Evolutionary conservation across 2,329 filamentous ascomycete genomes (phyloP).

Genomic region (Biscogniauxia sp.): DNA sequence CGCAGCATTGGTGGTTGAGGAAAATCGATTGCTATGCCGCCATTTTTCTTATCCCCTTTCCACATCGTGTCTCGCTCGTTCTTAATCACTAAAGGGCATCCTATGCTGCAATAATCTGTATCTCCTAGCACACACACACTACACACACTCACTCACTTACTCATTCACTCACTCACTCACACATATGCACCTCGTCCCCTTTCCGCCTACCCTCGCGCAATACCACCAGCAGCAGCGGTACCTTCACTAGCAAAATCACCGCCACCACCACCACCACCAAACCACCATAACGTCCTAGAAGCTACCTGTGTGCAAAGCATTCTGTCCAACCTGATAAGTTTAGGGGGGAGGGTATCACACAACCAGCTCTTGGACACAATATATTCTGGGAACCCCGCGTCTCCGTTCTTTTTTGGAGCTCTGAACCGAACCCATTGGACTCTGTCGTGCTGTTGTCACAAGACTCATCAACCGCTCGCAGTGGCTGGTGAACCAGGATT

Average conservation of each 20-base stretch:
- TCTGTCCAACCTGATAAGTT: slow-evolving; percentile 12
- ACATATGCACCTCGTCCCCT: slow-evolving; percentile 14
- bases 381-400: slow-evolving; percentile 21
- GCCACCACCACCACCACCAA: slow-evolving; percentile 15
- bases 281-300: slow-evolving; percentile 9
- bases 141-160: neutral
- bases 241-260: slow-evolving; percentile 24
- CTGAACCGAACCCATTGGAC: slow-evolving; percentile 13
- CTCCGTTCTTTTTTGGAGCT: slow-evolving; percentile 7
- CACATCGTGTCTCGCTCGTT: neutral
- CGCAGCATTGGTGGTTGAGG: neutral
- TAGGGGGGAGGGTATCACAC: slow-evolving; percentile 10
- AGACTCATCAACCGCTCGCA: slow-evolving; percentile 14
- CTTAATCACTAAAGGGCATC: neutral
- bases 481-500: slow-evolving; percentile 14
- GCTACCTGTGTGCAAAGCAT: slow-evolving; percentile 11
- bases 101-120: neutral
- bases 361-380: slow-evolving; percentile 15
- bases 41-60: neutral
- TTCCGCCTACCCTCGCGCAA: slow-evolving; percentile 26
- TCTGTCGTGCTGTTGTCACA: slow-evolving; percentile 21
- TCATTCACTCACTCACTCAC: slow-evolving; percentile 3
- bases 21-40: neutral
- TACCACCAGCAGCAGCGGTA: slow-evolving; percentile 24
- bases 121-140: neutral